Conservation (phyloP, 1,284 basidiomycete genomes). For the Trichosporon inkin region DNA sequence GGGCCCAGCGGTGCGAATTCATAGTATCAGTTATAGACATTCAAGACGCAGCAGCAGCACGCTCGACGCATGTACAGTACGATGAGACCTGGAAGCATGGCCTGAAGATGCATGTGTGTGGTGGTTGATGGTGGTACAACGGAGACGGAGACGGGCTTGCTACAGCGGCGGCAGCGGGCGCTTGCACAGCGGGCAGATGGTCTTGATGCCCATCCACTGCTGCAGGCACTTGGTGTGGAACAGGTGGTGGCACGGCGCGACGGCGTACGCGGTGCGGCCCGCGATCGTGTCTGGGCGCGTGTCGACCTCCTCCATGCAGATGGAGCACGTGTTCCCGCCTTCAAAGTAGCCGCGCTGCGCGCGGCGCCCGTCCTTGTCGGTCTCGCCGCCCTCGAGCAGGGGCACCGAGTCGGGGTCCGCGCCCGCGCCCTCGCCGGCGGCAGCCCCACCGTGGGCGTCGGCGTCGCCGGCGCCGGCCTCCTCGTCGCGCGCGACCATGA, state of each 20-base stretch:
- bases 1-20: no score
- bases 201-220: conserved; percentile 87
- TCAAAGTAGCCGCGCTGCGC: conserved; percentile 30
- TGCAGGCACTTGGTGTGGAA: conserved; percentile 81
- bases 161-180: conserved; percentile 70
- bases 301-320: conserved; percentile 82
- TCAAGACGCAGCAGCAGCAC: no score
- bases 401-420: no score
- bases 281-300: conserved; percentile 51
- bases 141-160: background rate
- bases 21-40: no score
- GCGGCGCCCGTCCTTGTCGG: background rate
- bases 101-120: background rate
- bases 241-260: conserved; percentile 82
- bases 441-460: background rate
- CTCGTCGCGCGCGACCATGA: conserved; percentile 63
- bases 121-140: background rate
- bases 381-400: conserved; percentile 50
- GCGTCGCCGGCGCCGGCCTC: conserved; percentile 59
- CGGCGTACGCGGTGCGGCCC: conserved; percentile 59
- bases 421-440: conserved; percentile 56
- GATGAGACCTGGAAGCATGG: background rate
- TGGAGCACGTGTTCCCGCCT: conserved; percentile 75
- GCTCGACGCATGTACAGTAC: no score
- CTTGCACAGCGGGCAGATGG: conserved; percentile 83